A percentile compares a stretch with the other conserved stretches of the same genome.
Conservation (phyloP, 768 basidiomycete species). For the Boletus rubropictus region DNA sequence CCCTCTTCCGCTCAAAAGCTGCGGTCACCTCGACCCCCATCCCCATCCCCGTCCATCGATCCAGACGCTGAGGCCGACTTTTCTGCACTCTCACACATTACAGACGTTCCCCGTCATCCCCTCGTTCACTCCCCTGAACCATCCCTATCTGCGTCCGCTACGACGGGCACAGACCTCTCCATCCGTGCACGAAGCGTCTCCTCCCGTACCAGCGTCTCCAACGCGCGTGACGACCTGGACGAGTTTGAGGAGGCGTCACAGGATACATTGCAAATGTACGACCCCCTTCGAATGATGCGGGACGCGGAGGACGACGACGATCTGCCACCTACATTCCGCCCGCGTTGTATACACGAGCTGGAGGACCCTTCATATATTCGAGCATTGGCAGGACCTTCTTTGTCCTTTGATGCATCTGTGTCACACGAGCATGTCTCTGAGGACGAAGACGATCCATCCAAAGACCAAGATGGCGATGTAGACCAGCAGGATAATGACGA, state of each 20-base stretch:
- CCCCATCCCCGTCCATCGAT: not conserved
- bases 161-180: conserved; percentile 31
- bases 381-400: conserved; percentile 7
- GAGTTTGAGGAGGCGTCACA: conserved; percentile 12
- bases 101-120: conserved; percentile 29
- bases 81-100: conserved; percentile 22
- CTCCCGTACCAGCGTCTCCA: conserved; percentile 22
- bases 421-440: not conserved
- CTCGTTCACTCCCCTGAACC: conserved; percentile 29
- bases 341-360: conserved; percentile 54
- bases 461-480: not conserved
- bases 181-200: conserved; percentile 26
- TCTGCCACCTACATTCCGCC: conserved; percentile 22
- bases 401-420: not conserved
- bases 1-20: conserved; percentile 12
- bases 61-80: not conserved
- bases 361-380: conserved; percentile 31
- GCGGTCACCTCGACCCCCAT: not conserved
- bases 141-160: conserved; percentile 31
- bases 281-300: conserved; percentile 25
- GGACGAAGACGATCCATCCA: not conserved
- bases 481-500: conserved; percentile 13
- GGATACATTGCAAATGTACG: conserved; percentile 15
- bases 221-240: conserved; percentile 4
- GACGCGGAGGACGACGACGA: conserved; percentile 28